Evolutionary conservation across 2,329 filamentous ascomycete genomes (phyloP), one percentile per base, ranked within the genome.

Genomic region (Pseudocercospora eumusae): DNA sequence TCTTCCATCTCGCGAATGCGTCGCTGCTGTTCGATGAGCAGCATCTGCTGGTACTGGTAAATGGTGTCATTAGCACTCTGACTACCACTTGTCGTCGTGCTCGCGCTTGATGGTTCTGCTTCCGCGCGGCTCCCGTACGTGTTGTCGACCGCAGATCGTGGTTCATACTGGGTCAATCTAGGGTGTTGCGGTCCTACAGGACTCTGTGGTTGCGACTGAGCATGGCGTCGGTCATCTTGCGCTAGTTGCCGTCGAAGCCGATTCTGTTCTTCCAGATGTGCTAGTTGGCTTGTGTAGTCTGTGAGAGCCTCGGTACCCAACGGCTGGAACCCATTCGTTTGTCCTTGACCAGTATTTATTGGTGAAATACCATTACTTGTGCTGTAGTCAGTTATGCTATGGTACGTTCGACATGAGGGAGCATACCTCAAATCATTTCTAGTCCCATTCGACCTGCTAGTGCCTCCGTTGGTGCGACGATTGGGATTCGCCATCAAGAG

Each of bases 1-100:
- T 21, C 56, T 42, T 59, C 56, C 56, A 59, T 56, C 50, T 61
- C 62, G 11, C 56, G 25, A 21, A 58, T 65, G 10, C 63, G 63
- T 31, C 55, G 55, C 45, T 31, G 53, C 52, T 61, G 63, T 28
- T 65, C 63, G n/a, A 58, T 36, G 3, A 65, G 60, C 1, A 65
- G 57, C 63, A 65, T 65, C n/a, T 55, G 53, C 18, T 62, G 60
- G 36, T 65, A 63, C 15, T 63, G 57, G n/a, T 59, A 49, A 21
- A 65, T 53, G 15, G 63, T 49, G 20, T 61, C 62, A 25, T n/a
- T 47, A n/a, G 58, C 47, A 25, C 47, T 52, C 8, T 52, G 36
- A 44, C 36, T 23, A 23, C 36, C 25, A 18, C 15, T 52, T 6
- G 47, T n/a, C 23, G 47, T 28, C 15, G 47, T 52, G 25, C 47